Base-by-base conservation (phyloP, 1,284 basidiomycete genomes). In the Agroathelia rolfsii region DNA sequence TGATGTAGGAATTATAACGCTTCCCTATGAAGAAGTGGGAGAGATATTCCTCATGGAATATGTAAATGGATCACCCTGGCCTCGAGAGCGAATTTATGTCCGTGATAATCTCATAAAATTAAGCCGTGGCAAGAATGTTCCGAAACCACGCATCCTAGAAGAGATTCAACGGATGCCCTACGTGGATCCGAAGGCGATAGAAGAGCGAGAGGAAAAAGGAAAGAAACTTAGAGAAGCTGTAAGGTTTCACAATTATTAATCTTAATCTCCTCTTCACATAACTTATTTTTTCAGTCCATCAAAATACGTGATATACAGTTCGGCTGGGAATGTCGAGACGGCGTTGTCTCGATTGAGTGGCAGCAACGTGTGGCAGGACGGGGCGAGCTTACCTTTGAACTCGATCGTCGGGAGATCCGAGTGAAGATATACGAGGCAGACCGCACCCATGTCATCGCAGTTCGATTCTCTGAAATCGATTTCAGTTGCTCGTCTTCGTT, bases 331-430 rank as follows among this genome's bases (percentile, higher is more conserved):
- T 74, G 69, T 40, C 58, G 66, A 19, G 71, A 74, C 43, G 47
- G 54, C 9, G 58, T 63, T 0, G 69, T 71, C 40, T 78, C 74
- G 5, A 51, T 69, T 29, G 74, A 78, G 50, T 70, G 66, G 59
- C 70, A 75, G 48, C 29, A 39, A 12, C n/a, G n/a, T n/a, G 31
- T 33, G 19, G 10, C 21, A 2, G 26, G 36, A 4, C 24, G 33
- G 13, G 53, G 55, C 20, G 31, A 29, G 17, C 44, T 69, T 17
- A 39, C 36, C 11, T 69, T 70, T 42, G 51, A 64, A 34, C 48
- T 56, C 6, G 64, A 72, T 18, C 56, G 59, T 16, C 53, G 70
- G 29, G 63, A 72, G 43, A 55, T 76, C 17, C 57, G 58, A 2
- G 51, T 74, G 27, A 44, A 47, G 13, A 45, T 64, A 11, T 24